Conservation (phyloP, 306 rosid genomes). For the Echinosophora koreensis region DNA sequence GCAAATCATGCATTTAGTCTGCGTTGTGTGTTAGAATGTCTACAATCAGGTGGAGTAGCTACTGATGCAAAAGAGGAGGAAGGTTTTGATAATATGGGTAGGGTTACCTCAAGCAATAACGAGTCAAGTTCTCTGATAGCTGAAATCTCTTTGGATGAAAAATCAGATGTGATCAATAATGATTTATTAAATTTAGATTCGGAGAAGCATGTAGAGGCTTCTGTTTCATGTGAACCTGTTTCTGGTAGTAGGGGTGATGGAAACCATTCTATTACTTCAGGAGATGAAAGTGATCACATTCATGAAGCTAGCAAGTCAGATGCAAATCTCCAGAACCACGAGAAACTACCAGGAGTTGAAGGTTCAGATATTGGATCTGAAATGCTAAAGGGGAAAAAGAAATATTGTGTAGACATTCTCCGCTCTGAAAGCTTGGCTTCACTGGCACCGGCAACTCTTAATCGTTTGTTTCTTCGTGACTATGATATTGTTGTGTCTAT, state of each 20-base stretch:
- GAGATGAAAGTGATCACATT: slow-evolving; percentile 51
- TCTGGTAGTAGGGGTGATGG: slow-evolving; percentile 52
- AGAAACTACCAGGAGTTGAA: slow-evolving; percentile 59
- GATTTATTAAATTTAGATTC: slow-evolving; percentile 50
- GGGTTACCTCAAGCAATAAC: slow-evolving; percentile 57
- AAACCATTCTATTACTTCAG: slow-evolving; percentile 45
- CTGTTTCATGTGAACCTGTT: slow-evolving; percentile 56
- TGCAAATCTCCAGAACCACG: slow-evolving; percentile 47
- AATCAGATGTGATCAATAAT: slow-evolving; percentile 47
- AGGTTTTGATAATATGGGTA: slow-evolving; percentile 51
- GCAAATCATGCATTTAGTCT: slow-evolving; percentile 98
- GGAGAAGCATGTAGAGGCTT: slow-evolving; percentile 51
- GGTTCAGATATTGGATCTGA: slow-evolving; percentile 67
- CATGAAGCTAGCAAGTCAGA: slow-evolving; percentile 55
- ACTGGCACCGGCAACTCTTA: slow-evolving; percentile 82
- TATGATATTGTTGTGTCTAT: slow-evolving; percentile 91
- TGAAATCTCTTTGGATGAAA: slow-evolving; percentile 54
- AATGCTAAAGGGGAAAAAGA: slow-evolving; percentile 63
- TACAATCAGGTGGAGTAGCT: slow-evolving; percentile 82
- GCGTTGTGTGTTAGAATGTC: slow-evolving; percentile 89
- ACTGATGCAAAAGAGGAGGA: slow-evolving; percentile 56
- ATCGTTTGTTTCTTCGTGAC: slow-evolving; percentile 91
- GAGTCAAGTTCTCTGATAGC: slow-evolving; percentile 56
- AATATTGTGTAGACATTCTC: slow-evolving; percentile 86
- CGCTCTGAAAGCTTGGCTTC: slow-evolving; percentile 98